Evolutionary conservation across 2,329 filamentous ascomycete genomes (phyloP).

Genomic region (Claviceps africana): DNA sequence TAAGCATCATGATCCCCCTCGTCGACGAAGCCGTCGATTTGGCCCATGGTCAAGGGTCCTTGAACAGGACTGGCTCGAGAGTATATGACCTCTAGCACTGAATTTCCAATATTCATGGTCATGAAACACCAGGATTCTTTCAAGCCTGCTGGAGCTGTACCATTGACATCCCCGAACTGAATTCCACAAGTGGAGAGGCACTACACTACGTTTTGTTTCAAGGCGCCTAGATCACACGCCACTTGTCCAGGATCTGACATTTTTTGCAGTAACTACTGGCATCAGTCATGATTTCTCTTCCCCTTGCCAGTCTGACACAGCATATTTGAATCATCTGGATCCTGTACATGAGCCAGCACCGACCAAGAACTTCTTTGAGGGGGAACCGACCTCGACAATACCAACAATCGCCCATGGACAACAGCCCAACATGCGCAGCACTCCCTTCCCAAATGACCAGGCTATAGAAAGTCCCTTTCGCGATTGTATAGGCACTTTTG

Average conservation of each 20-base stretch:
- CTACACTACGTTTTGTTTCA: background rate
- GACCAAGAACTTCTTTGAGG: background rate
- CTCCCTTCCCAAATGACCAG: background rate
- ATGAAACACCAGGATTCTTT: background rate
- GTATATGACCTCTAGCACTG: background rate
- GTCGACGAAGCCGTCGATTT: background rate
- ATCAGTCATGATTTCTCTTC: constrained; percentile 7
- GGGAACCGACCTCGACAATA: background rate
- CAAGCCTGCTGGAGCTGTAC: background rate
- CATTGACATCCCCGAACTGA: background rate
- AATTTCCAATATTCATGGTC: background rate
- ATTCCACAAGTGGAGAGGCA: background rate
- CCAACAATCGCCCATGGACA: background rate
- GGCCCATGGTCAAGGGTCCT: no score
- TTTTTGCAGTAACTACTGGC: constrained; percentile 12
- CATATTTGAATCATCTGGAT: background rate
- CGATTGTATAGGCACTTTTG: constrained; percentile 17
- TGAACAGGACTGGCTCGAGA: no score
- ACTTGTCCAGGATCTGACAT: constrained; percentile 16
- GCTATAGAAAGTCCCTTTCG: constrained; percentile 19
- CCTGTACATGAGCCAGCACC: background rate
- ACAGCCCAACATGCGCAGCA: background rate
- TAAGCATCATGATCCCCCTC: background rate
- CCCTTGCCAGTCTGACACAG: background rate
- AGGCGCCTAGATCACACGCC: constrained; percentile 13